A percentile compares a stretch with the other conserved stretches of the same genome.
Evolutionary conservation across 441 rosid genomes (phyloP).

Genomic region (Adansonia grandidieri): DNA sequence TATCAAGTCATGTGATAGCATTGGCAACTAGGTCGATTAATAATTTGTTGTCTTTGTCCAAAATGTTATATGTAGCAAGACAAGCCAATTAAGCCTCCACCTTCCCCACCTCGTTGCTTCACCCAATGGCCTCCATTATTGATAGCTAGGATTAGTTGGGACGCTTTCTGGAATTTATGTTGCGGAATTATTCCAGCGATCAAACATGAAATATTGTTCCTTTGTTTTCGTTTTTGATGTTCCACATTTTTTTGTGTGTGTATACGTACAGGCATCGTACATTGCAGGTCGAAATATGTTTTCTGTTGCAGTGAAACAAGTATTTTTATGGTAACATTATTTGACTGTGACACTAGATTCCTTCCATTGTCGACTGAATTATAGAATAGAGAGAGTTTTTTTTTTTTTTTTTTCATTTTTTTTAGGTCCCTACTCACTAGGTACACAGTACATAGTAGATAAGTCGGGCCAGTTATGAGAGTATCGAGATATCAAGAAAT

Average conservation of each 20-base stretch:
- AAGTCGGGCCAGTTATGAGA: neutral
- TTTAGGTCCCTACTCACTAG: neutral
- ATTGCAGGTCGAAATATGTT: neutral
- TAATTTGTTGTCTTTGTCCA: neutral
- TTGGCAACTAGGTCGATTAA: neutral
- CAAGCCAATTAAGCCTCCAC: neutral
- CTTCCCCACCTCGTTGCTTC: neutral
- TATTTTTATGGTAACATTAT: neutral
- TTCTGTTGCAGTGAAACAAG: neutral
- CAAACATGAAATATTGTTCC: neutral
- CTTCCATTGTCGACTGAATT: neutral
- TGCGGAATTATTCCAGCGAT: too few relatives aligned
- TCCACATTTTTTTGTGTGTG: too few relatives aligned
- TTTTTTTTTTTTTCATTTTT: neutral
- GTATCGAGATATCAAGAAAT: neutral
- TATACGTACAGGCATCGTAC: too few relatives aligned
- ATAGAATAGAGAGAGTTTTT: neutral
- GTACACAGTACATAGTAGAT: neutral
- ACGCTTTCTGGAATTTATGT: too few relatives aligned
- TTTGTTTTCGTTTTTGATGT: neutral
- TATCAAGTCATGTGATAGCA: neutral
- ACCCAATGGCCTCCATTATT: neutral
- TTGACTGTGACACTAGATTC: neutral
- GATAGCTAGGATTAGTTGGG: neutral
- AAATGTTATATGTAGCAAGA: neutral